Base-by-base conservation (phyloP, 148 eudicot species). In the Pharnaceum exiguum region DNA sequence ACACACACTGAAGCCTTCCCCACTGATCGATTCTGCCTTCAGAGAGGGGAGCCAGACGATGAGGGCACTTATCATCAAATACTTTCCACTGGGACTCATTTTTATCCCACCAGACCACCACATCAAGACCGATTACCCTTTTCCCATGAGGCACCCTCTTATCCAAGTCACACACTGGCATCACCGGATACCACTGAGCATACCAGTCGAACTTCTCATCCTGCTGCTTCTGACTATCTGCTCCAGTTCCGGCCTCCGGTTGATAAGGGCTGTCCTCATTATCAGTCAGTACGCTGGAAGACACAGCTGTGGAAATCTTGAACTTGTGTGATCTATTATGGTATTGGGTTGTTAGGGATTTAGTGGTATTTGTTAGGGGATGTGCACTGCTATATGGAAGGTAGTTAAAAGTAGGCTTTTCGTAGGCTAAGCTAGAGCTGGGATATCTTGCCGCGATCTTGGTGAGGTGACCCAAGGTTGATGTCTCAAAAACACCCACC, bases 1-100 rank as follows among this genome's bases (percentile, higher is more conserved):
- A 85, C 17, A 77, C 91, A 77, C 91, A 81, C 63, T 85, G 91
- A 74, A 85, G 60, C 27, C 87, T 51, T 2, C 87, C 91, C 87
- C 82, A 79, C 42, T 74, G 87, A 74, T 85, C 91, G 52, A 85
- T 81, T 63, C 87, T 74, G 16, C 91, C 91, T 59, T 85, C 87
- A 4, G 87, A 81, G 18, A 85, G 45, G 0, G 86, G 91, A 56
- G 91, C 91, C 80, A 81, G 55, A 36, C 91, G 65, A 59, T 85
- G 91, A 49, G 91, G 84, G 52, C 86, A 78, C 38, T 19, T 19
- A 65, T 84, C 90, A 57, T 76, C 72, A 65, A 84, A 81, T 53
- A 79, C 90, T 74, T 81, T 84, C 90, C 86, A 81, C 22, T 43
- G 66, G 38, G 37, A 52, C 30, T 76, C 84, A 64, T 62, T 78